A percentile compares a stretch with the other conserved stretches of the same genome.
Evolutionary conservation across 352 stramenopile species (phyloP).

Genomic region (Pythium insidiosum): DNA sequence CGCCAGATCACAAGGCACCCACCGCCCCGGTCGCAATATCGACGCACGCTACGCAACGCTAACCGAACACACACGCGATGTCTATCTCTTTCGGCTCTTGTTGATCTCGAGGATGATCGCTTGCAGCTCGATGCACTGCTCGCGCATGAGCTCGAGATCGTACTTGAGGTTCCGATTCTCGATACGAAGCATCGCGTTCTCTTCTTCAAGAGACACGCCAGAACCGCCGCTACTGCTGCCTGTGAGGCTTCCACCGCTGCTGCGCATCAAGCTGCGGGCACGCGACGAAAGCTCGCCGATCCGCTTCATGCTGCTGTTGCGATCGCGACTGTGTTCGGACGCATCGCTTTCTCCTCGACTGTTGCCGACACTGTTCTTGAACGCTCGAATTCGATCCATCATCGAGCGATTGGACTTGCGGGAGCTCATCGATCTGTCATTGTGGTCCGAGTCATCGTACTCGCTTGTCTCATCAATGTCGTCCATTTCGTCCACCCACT

Average conservation of each 20-base stretch:
- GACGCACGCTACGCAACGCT: too few species aligned
- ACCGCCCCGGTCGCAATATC: too few species aligned
- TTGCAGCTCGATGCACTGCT: slow-evolving; percentile 84
- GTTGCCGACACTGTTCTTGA: slow-evolving; percentile 33
- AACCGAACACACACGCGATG: slow-evolving; percentile 15
- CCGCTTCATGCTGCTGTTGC: slow-evolving; percentile 47
- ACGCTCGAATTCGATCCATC: slow-evolving; percentile 56
- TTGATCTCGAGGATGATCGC: slow-evolving; percentile 88
- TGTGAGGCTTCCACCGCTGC: slow-evolving; percentile 51
- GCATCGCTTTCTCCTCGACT: slow-evolving; percentile 10
- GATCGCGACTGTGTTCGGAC: slow-evolving; percentile 13
- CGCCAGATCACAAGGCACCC: too few species aligned
- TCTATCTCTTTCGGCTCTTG: slow-evolving; percentile 81
- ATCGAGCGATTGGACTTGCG: slow-evolving; percentile 25
- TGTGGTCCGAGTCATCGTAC: slow-evolving; percentile 6
- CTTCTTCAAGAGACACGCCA: slow-evolving; percentile 68
- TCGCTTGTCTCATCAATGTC: slow-evolving; percentile 14
- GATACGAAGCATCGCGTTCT: slow-evolving; percentile 83
- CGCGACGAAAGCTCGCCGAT: slow-evolving; percentile 66
- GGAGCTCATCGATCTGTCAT: too few species aligned
- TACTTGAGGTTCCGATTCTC: slow-evolving; percentile 86
- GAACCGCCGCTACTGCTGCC: slow-evolving; percentile 57
- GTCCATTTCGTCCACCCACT: slow-evolving; percentile 29
- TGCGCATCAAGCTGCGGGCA: slow-evolving; percentile 59
- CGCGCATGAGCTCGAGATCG: slow-evolving; percentile 82